Percentiles rank a stretch among this genome's conserved stretches.
Evolutionary conservation across 2,329 filamentous ascomycete genomes (phyloP).

Genomic region (Clonostachys solani): DNA sequence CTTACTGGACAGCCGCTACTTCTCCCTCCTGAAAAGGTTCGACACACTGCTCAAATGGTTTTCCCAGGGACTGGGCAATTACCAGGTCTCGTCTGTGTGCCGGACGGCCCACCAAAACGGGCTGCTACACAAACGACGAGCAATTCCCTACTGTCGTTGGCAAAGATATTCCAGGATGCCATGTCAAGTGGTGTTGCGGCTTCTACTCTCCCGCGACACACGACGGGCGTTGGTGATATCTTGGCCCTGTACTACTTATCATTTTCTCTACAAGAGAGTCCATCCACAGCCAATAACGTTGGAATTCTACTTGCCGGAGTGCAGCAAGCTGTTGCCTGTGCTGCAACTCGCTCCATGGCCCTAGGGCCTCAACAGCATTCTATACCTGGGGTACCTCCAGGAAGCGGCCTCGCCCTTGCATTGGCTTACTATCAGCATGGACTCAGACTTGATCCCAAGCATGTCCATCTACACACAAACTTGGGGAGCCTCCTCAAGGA

Average conservation of each 20-base stretch:
- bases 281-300: conserved; percentile 97
- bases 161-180: conserved; percentile 96
- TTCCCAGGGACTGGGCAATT: conserved; percentile 74
- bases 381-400: conserved; percentile 77
- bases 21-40: conserved; percentile 76
- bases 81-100: conserved; percentile 72
- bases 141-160: conserved; percentile 88
- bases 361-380: conserved; percentile 17
- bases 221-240: conserved; percentile 84
- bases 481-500: conserved; percentile 93
- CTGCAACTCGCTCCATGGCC: neutral
- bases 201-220: conserved; percentile 51
- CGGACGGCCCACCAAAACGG: conserved; percentile 66
- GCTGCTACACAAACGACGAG: conserved; percentile 90
- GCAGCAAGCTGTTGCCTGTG: conserved; percentile 56
- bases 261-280: conserved; percentile 88
- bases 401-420: conserved; percentile 83
- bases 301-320: conserved; percentile 95
- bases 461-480: conserved; percentile 96
- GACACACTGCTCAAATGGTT: conserved; percentile 76
- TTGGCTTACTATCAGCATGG: conserved; percentile 96
- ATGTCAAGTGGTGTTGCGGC: conserved; percentile 70
- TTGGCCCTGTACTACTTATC: conserved; percentile 94
- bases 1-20: conserved; percentile 54
- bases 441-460: conserved; percentile 76